These are phyloP conservation scores for Arthrobotrys sinensis DNA, from an alignment of 2,329 filamentous ascomycete genomes.

Conservation along the genomic window DNA sequence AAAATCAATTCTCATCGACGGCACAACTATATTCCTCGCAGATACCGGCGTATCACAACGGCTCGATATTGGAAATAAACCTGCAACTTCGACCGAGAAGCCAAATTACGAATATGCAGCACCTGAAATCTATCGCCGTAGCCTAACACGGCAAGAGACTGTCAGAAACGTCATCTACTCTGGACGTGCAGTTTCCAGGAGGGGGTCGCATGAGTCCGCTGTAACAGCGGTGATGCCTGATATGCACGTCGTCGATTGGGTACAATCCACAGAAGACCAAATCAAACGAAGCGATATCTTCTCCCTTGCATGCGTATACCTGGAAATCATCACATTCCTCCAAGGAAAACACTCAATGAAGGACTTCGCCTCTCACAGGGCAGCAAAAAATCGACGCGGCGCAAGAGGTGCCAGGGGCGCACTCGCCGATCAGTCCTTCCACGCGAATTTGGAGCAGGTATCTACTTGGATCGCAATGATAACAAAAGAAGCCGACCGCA, in stretches of 20 bases:
- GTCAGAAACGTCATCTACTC: slow-evolving; percentile 54
- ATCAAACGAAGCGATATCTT: slow-evolving; percentile 77
- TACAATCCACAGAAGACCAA: slow-evolving; percentile 54
- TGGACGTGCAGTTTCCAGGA: slow-evolving; percentile 45
- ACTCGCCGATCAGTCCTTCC: slow-evolving; percentile 79
- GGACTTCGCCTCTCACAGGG: slow-evolving; percentile 78
- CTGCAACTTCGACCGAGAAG: slow-evolving; percentile 74
- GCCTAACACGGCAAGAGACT: slow-evolving; percentile 52
- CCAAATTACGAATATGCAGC: slow-evolving; percentile 78
- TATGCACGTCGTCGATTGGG: slow-evolving; percentile 57
- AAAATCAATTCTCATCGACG: slow-evolving; percentile 77
- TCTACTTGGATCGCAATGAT: slow-evolving; percentile 78
- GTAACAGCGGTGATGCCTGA: slow-evolving; percentile 27
- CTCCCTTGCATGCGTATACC: slow-evolving; percentile 78
- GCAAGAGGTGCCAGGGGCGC: slow-evolving; percentile 71
- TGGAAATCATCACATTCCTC: slow-evolving; percentile 80
- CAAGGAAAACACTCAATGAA: slow-evolving; percentile 76
- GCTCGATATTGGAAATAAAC: slow-evolving; percentile 47
- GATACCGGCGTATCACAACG: slow-evolving; percentile 70
- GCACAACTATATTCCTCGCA: slow-evolving; percentile 77
- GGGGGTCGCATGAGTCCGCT: slow-evolving; percentile 47
- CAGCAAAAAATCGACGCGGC: slow-evolving; percentile 73
- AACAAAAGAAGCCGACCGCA: slow-evolving; percentile 72
- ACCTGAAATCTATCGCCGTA: slow-evolving; percentile 74
- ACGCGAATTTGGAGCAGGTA: slow-evolving; percentile 79